Conservation (phyloP, 192 early-diverging fungal genomes). For the Umbelopsis ramanniana region DNA sequence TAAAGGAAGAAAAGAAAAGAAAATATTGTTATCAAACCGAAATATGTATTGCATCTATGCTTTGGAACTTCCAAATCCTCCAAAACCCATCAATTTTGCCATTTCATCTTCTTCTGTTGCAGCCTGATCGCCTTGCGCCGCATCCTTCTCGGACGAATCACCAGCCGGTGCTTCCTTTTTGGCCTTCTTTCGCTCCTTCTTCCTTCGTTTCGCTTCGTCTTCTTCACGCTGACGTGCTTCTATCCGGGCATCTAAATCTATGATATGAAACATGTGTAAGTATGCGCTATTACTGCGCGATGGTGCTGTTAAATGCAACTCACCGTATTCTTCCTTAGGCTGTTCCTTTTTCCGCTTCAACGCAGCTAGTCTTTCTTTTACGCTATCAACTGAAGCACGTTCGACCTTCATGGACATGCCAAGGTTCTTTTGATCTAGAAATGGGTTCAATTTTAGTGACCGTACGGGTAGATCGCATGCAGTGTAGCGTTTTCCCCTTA, state of each 20-base stretch:
- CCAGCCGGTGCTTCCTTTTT: constrained; percentile 57
- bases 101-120: constrained; percentile 65
- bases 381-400: constrained; percentile 74
- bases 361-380: constrained; percentile 67
- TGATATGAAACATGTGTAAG: constrained; percentile 19
- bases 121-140: constrained; percentile 49
- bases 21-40: background rate
- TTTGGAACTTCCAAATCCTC: constrained; percentile 62
- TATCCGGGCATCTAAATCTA: constrained; percentile 73
- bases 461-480: background rate
- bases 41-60: constrained; percentile 21
- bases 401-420: constrained; percentile 87
- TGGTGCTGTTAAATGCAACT: background rate
- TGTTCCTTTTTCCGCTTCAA: constrained; percentile 74
- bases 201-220: constrained; percentile 66
- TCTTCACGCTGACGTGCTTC: constrained; percentile 68
- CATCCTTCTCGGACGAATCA: constrained; percentile 40
- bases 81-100: constrained; percentile 76
- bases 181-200: constrained; percentile 56
- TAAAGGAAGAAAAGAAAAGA: background rate
- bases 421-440: constrained; percentile 76
- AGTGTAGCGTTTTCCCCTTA: constrained; percentile 36
- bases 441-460: background rate
- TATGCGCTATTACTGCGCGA: background rate
- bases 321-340: constrained; percentile 58